Evolutionary conservation across 108 stramenopile genomes (phyloP).

Genomic region (Skeletonema potamos): DNA sequence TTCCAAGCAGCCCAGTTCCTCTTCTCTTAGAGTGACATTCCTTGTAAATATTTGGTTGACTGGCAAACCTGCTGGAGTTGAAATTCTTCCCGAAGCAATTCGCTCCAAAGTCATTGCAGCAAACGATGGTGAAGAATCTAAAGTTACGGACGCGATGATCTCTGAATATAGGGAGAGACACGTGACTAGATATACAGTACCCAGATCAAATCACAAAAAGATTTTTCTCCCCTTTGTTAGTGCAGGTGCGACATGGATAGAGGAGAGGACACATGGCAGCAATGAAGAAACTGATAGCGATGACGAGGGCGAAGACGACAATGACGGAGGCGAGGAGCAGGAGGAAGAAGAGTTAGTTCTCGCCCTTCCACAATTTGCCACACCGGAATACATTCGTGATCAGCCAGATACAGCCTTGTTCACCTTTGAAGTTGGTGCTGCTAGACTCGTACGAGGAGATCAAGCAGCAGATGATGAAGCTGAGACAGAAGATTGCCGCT

Average conservation of each 20-base stretch:
- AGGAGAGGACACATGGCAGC: constrained; percentile 17
- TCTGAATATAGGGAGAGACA: constrained; percentile 29
- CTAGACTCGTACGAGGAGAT: not conserved
- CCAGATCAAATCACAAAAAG: constrained; percentile 9
- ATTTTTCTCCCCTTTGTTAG: constrained; percentile 63
- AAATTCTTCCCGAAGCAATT: constrained; percentile 43
- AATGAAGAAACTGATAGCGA: not conserved
- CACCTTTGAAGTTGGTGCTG: not conserved
- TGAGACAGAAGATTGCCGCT: not conserved
- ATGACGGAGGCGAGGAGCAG: constrained; percentile 11
- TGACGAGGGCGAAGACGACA: not conserved
- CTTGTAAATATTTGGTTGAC: constrained; percentile 89
- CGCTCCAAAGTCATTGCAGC: constrained; percentile 39
- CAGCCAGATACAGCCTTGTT: constrained; percentile 20
- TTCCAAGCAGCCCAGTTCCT: not conserved
- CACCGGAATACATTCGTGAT: constrained; percentile 15
- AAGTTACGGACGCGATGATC: not conserved
- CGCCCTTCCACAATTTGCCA: constrained; percentile 25
- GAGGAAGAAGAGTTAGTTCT: constrained; percentile 39
- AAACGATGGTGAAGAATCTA: not conserved
- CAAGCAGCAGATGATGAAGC: not conserved
- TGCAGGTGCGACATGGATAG: constrained; percentile 51
- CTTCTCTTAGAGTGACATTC: constrained; percentile 74
- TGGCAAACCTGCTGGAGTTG: constrained; percentile 58
- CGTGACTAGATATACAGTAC: constrained; percentile 16